A percentile compares a stretch with the other conserved stretches of the same genome.
Evolutionary conservation across 495 filamentous ascomycete species (phyloP).

Genomic region (Hypoxylon fuscum): DNA sequence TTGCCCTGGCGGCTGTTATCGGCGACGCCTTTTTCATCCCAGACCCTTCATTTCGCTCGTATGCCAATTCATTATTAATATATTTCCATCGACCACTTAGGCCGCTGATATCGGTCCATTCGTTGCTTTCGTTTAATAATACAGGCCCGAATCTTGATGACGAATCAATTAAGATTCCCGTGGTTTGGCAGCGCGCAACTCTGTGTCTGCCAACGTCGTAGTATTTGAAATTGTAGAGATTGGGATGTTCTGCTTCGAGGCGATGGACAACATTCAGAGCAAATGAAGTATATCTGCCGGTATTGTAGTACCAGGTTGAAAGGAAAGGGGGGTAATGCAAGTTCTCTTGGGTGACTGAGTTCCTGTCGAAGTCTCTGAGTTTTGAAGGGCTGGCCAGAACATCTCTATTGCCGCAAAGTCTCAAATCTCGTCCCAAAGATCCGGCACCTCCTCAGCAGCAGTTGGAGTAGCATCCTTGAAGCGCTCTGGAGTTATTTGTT

Average conservation of each 20-base stretch:
- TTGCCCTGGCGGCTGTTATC: background rate
- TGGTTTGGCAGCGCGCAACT: background rate
- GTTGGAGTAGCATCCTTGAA: background rate
- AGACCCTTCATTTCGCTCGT: background rate
- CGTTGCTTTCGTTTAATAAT: background rate
- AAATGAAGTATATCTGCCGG: background rate
- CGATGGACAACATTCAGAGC: background rate
- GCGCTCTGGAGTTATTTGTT: background rate
- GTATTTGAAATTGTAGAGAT: background rate
- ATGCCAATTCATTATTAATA: background rate
- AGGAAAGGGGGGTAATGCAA: background rate
- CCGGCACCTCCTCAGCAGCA: background rate
- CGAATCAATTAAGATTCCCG: background rate
- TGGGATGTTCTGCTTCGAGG: background rate
- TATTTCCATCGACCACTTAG: background rate
- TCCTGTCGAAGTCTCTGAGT: background rate
- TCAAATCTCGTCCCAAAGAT: background rate
- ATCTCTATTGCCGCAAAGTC: background rate
- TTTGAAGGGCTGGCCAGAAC: background rate
- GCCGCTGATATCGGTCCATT: background rate
- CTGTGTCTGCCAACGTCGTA: background rate
- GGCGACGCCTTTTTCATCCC: background rate
- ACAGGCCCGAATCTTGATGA: background rate
- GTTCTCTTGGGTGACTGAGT: background rate
- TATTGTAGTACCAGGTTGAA: background rate